Conservation (phyloP, 805 yeast species). For the Suhomyces emberorum region DNA sequence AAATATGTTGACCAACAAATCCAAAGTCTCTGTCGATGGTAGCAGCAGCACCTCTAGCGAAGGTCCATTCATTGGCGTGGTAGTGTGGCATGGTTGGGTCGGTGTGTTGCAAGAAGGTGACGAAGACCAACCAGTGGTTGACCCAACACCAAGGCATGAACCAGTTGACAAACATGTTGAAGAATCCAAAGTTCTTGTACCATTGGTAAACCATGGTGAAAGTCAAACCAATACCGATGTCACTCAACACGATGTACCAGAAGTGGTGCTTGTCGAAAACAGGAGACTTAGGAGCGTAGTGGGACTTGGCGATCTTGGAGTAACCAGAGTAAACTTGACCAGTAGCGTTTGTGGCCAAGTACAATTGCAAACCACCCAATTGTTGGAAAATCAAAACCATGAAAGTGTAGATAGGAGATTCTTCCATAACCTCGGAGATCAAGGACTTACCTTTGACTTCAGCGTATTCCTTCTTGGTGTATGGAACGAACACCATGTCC, state of each 20-base stretch:
- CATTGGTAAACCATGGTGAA: constrained; percentile 53
- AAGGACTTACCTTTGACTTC: constrained; percentile 33
- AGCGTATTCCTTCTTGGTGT: constrained; percentile 56
- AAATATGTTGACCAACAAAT: constrained; percentile 69
- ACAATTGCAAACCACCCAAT: constrained; percentile 70
- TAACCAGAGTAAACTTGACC: constrained; percentile 60
- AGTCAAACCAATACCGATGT: constrained; percentile 63
- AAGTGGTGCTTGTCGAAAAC: constrained; percentile 71
- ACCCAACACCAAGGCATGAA: constrained; percentile 73
- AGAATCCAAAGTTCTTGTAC: constrained; percentile 60
- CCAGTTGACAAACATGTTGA: constrained; percentile 65
- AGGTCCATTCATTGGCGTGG: constrained; percentile 72
- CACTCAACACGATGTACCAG: constrained; percentile 68
- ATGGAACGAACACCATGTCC: constrained; percentile 84
- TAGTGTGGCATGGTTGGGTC: constrained; percentile 80
- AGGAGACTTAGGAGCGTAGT: constrained; percentile 71
- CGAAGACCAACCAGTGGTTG: constrained; percentile 88
- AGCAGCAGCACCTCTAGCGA: constrained; percentile 87
- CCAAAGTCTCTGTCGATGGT: constrained; percentile 85
- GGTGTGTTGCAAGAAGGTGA: constrained; percentile 81
- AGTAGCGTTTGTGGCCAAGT: constrained; percentile 67
- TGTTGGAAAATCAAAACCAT: constrained; percentile 60
- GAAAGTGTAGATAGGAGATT: constrained; percentile 69
- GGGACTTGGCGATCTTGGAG: constrained; percentile 52
- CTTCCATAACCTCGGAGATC: constrained; percentile 61